phyloP scores from a whole-genome alignment of 306 rosid genomes.

The Medicago ruthenica region DNA sequence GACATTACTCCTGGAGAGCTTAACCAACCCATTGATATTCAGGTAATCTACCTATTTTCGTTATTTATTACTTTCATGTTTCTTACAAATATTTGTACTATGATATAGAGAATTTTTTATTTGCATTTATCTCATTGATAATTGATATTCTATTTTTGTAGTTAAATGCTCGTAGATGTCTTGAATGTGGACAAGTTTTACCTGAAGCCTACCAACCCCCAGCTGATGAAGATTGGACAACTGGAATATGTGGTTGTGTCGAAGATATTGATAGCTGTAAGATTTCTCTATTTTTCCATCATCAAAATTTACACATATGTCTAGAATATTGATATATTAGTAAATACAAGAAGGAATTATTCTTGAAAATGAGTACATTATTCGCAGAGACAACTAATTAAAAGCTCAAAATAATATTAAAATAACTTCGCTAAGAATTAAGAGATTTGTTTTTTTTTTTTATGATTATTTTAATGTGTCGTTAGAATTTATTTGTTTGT shows the following conservation, averaged over 20 bases:
- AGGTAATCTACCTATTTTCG: not conserved
- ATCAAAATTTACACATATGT: not conserved
- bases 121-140: not conserved
- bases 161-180: constrained; percentile 33
- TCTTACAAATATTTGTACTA: not conserved
- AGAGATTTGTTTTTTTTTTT: too few species aligned
- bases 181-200: constrained; percentile 37
- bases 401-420: not conserved
- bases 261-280: constrained; percentile 27
- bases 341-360: not conserved
- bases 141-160: not conserved
- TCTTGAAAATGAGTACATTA: not conserved
- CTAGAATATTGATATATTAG: not conserved
- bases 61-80: not conserved
- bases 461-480: too few species aligned
- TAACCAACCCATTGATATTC: constrained; percentile 31
- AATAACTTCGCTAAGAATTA: too few species aligned
- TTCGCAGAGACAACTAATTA: too few species aligned
- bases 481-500: not conserved
- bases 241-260: constrained; percentile 27
- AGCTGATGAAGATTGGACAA: constrained; percentile 39
- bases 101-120: not conserved
- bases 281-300: not conserved
- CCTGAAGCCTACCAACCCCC: constrained; percentile 28
- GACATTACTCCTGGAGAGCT: constrained; percentile 37